phyloP scores from a whole-genome alignment of 805 yeast genomes.

The Jamesozyma hellenica region DNA sequence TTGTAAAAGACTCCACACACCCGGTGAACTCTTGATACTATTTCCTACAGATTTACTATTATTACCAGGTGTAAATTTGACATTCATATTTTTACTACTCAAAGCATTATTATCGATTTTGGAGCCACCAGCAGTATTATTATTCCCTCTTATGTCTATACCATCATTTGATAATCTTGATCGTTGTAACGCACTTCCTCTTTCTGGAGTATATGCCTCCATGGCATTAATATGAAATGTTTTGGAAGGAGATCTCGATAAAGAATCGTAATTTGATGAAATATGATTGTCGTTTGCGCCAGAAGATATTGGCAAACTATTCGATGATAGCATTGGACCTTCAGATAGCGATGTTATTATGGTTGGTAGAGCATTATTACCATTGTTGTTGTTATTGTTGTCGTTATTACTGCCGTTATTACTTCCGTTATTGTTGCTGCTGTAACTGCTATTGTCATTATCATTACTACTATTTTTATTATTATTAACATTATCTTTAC shows the following conservation, averaged over 20 bases:
- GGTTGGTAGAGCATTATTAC: conserved; percentile 1
- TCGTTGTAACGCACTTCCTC: conserved; percentile 33
- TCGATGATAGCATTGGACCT: background rate
- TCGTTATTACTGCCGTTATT: background rate
- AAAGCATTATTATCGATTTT: background rate
- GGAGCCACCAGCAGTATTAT: background rate
- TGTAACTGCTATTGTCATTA: too few relatives aligned
- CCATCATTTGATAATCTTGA: conserved; percentile 17
- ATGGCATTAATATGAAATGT: conserved; percentile 40
- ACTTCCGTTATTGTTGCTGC: background rate
- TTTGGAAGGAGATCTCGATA: conserved; percentile 32
- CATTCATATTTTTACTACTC: background rate
- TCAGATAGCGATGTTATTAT: conserved; percentile 4
- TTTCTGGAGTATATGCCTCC: conserved; percentile 57
- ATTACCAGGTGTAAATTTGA: conserved; percentile 7
- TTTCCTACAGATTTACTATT: conserved; percentile 11
- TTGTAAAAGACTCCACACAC: conserved; percentile 87
- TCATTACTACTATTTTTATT: too few relatives aligned
- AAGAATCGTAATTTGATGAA: conserved; percentile 18
- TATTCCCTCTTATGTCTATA: conserved; percentile 3
- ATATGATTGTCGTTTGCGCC: conserved; percentile 14
- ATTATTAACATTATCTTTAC: too few relatives aligned
- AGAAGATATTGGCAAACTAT: background rate
- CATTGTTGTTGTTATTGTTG: background rate
- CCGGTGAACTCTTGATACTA: conserved; percentile 53